Base-by-base conservation (phyloP, 768 basidiomycete genomes). In the Lentinula edodes region DNA sequence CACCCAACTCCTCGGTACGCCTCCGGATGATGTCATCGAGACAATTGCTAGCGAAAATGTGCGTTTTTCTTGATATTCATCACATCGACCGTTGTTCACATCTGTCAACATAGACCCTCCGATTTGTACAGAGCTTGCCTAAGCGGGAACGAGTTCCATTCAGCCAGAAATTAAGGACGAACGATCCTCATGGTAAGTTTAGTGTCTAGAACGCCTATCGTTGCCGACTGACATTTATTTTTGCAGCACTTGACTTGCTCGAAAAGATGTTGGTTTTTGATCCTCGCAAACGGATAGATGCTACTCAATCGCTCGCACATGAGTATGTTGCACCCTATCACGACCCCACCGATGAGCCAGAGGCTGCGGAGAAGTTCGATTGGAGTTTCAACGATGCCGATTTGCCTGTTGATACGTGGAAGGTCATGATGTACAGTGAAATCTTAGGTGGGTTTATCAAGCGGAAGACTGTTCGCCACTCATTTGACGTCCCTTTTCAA, bases 321-420 rank as follows among this genome's bases (percentile, higher is more conserved):
- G 89, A 91, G 68, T 99, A 98, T 75, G 93, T 99, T 20, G 84
- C 92, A 1, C 97, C 96, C 2, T 99, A 99, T 71, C 97, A 99
- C 70, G 97, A 99, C 74, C 95, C 96, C 7, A 94, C 93, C 2
- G 97, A 99, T 71, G 97, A 99, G 72, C 97, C 97, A 8, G 87
- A 89, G 18, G 93, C 97, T 12, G 85, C 80, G 16, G 95, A 98
- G 71, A 89, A 91, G 70, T 99, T 99, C 69, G 97, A 99, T 75
- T 99, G 97, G 97, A 91, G 89, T 69, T 99, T 99, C 85, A 99
- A 99, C 74, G 97, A 99, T 65, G 97, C 97, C 18, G 97, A 99
- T 73, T 80, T 99, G 50, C 97, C 97, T 0, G 91, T 98, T 10
- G 97, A 99, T 69, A 96, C 93, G 1, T 99, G 97, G 97, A 98